Evolutionary conservation across 306 rosid species (phyloP).

Genomic region (Quercus aquifolioides): DNA sequence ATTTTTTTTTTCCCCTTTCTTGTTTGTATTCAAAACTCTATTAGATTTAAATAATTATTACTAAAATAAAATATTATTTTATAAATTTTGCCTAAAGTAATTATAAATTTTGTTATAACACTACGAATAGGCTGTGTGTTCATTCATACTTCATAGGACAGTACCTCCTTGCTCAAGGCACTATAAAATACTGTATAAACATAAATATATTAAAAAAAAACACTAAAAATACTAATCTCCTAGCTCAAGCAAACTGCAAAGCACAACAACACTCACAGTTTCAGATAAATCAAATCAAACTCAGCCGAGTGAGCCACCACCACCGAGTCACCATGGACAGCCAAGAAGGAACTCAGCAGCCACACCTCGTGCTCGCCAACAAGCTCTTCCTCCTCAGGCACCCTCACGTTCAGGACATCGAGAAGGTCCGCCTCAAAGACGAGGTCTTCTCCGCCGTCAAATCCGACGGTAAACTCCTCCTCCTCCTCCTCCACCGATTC

Average conservation of each 20-base stretch:
- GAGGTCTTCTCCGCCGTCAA: slow-evolving; percentile 71
- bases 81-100: no score
- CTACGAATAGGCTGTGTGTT: no score
- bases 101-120: no score
- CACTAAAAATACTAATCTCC: slow-evolving; percentile 13
- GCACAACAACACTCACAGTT: background rate
- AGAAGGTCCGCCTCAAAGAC: slow-evolving; percentile 75
- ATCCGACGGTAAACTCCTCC: slow-evolving; percentile 52
- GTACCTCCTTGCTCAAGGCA: no score
- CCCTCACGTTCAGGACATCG: slow-evolving; percentile 83
- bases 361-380: slow-evolving; percentile 77
- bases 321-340: slow-evolving; percentile 57
- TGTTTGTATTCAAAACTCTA: no score
- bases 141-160: no score
- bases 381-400: slow-evolving; percentile 80
- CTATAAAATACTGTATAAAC: no score
- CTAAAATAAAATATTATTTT: no score
- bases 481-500: background rate
- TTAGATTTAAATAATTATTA: no score
- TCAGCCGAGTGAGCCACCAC: background rate
- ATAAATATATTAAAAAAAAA: no score
- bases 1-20: no score
- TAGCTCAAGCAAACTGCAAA: slow-evolving; percentile 28
- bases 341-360: slow-evolving; percentile 77
- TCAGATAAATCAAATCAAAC: background rate